phyloP scores from a whole-genome alignment of 495 filamentous ascomycete genomes.

The Podospora comata region DNA sequence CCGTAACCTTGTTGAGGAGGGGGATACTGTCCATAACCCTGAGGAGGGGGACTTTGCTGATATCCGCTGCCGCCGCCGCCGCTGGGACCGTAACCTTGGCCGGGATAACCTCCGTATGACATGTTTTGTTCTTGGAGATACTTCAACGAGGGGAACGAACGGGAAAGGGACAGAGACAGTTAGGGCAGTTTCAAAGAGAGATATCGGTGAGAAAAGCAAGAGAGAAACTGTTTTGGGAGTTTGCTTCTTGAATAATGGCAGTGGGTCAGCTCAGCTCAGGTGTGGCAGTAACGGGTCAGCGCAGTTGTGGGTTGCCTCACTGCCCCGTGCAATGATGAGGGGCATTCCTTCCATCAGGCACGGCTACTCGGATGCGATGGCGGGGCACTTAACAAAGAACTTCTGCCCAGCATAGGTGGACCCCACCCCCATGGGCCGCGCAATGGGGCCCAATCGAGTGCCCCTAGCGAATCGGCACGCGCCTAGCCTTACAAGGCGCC shows the following conservation, averaged over 20 bases:
- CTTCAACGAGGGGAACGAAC: background rate
- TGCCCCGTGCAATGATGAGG: background rate
- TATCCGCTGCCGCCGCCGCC: slow-evolving; percentile 21
- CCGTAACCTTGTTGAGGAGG: slow-evolving; percentile 20
- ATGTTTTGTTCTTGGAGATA: slow-evolving; percentile 9
- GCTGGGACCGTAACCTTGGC: slow-evolving; percentile 32
- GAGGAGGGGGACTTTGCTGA: background rate
- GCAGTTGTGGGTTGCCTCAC: slow-evolving; percentile 7
- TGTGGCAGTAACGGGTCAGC: slow-evolving; percentile 2
- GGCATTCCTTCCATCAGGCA: background rate
- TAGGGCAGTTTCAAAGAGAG: background rate
- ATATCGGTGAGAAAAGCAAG: background rate
- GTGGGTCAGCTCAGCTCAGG: background rate
- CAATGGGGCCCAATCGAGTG: background rate
- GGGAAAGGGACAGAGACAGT: background rate
- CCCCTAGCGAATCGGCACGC: slow-evolving; percentile 6
- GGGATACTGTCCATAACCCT: slow-evolving; percentile 12
- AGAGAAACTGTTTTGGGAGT: background rate
- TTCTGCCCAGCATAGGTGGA: background rate
- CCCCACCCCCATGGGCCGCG: slow-evolving; percentile 1
- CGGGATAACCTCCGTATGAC: slow-evolving; percentile 33
- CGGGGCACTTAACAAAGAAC: slow-evolving; percentile 6
- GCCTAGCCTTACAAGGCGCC: background rate
- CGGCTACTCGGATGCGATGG: slow-evolving; percentile 5
- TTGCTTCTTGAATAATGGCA: slow-evolving; percentile 2